Conservation (phyloP, 1,284 basidiomycete species). For the Ustilago loliicola region DNA sequence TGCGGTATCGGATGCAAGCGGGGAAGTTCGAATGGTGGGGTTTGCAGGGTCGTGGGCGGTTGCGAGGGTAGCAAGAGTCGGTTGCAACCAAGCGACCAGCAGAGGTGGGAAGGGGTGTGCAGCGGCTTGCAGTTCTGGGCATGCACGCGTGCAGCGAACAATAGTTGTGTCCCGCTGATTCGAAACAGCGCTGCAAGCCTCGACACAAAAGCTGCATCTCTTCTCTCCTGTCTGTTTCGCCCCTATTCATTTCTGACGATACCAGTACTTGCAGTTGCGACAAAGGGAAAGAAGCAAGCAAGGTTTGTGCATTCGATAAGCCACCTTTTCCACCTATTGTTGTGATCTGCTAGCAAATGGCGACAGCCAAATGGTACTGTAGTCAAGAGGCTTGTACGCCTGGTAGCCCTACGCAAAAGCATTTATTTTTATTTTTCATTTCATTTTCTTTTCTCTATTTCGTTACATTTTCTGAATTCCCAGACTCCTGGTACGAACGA, state of each 20-base stretch:
- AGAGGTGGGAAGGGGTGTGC: not conserved
- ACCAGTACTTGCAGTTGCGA: not conserved
- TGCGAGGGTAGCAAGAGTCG: not conserved
- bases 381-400: not conserved
- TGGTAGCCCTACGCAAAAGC: not conserved
- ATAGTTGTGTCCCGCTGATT: not conserved
- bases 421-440: not conserved
- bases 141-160: slow-evolving; percentile 12
- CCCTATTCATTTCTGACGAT: not conserved
- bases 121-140: slow-evolving; percentile 2
- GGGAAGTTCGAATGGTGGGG: slow-evolving; percentile 21
- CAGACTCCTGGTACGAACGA: not conserved
- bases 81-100: not conserved
- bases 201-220: not conserved
- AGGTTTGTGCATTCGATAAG: not conserved
- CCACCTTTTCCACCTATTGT: not conserved
- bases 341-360: slow-evolving; percentile 1
- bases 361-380: not conserved
- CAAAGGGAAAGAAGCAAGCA: not conserved
- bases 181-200: not conserved
- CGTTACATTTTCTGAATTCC: not conserved
- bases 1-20: slow-evolving; percentile 16
- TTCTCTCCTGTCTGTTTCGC: not conserved
- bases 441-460: not conserved
- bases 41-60: slow-evolving; percentile 11